These are phyloP conservation scores for Torulaspora delbrueckii DNA, from an alignment of 805 yeast genomes.

Conservation along the genomic window DNA sequence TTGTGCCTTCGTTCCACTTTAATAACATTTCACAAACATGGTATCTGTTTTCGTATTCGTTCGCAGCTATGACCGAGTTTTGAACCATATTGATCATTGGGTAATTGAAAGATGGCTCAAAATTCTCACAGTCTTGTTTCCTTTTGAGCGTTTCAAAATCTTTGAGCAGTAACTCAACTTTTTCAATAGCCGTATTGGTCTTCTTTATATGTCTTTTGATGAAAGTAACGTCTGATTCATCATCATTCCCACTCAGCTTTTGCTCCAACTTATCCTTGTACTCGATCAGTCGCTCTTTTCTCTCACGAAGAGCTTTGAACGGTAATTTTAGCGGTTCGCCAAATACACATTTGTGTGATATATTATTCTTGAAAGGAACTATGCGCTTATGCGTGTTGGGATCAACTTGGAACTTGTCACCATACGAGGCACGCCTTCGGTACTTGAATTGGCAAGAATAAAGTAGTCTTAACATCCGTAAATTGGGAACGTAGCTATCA, in stretches of 20 bases:
- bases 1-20: conserved; percentile 69
- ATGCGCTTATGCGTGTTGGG: conserved; percentile 34
- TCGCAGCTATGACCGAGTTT: conserved; percentile 2
- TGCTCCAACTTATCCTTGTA: conserved; percentile 45
- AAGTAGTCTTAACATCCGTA: conserved; percentile 57
- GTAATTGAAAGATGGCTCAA: conserved; percentile 26
- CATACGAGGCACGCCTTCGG: conserved; percentile 55
- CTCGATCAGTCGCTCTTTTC: conserved; percentile 26
- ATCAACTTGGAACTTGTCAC: conserved; percentile 39
- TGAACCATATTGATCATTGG: conserved; percentile 28
- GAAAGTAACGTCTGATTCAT: conserved; percentile 13
- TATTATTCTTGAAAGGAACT: conserved; percentile 47
- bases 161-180: conserved; percentile 18
- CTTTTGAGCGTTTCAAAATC: conserved; percentile 21
- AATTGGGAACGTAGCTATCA: conserved; percentile 36
- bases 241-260: conserved; percentile 30
- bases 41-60: conserved; percentile 50
- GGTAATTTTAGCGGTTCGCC: conserved; percentile 23
- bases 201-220: conserved; percentile 24
- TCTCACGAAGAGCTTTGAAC: conserved; percentile 15
- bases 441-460: conserved; percentile 68
- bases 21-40: conserved; percentile 66
- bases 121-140: conserved; percentile 8
- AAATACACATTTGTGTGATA: conserved; percentile 61
- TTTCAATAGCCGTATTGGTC: conserved; percentile 14